Evolutionary conservation across 2,329 filamentous ascomycete genomes (phyloP), one percentile per base, ranked within the genome.

Genomic region (Colletotrichum viniferum): DNA sequence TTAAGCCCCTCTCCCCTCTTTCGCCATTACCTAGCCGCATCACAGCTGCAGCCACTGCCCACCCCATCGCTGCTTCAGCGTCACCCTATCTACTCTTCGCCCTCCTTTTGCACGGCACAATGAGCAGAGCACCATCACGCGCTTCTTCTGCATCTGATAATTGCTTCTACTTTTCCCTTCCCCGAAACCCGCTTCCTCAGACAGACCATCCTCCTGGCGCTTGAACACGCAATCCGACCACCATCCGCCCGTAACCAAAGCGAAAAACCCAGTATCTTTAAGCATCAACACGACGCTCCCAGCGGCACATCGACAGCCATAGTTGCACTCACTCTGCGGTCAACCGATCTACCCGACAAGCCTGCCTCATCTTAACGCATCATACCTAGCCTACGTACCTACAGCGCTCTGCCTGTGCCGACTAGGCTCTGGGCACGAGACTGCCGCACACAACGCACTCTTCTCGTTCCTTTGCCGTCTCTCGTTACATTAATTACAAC

Each of bases 51-150:
- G 43, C n/a, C 43, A 52, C 10, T 52, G n/a, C n/a, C 58, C 52
- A 55, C 74, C 74, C 55, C 36, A 55, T 58, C 21, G 61, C 61
- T 16, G 38, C 58, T 48, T 52, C 56, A 69, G 48, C 52, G 56
- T 72, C 67, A 77, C 71, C 64, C 30, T 55, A 66, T 60, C 43
- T 30, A 67, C 61, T 69, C 62, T 73, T 62, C 62, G 61, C 65
- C 60, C 65, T 36, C 71, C 24, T 66, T 73, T 76, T 60, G 63
- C 21, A 73, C 73, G 75, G 62, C 75, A 77, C 69, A 68, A 77
- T 77, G 75, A 77, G 75, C 75, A 77, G 68, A 77, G 73, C 38
- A 74, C 72, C 64, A 36, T 56, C 63, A 60, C 68, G 55, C 73
- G 32, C 63, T 68, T 73, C 60, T 43, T 60, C 68, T 66, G 64